These are phyloP conservation scores for Coemansia sp. DNA, from an alignment of 192 early-diverging fungal genomes.

Conservation along the genomic window DNA sequence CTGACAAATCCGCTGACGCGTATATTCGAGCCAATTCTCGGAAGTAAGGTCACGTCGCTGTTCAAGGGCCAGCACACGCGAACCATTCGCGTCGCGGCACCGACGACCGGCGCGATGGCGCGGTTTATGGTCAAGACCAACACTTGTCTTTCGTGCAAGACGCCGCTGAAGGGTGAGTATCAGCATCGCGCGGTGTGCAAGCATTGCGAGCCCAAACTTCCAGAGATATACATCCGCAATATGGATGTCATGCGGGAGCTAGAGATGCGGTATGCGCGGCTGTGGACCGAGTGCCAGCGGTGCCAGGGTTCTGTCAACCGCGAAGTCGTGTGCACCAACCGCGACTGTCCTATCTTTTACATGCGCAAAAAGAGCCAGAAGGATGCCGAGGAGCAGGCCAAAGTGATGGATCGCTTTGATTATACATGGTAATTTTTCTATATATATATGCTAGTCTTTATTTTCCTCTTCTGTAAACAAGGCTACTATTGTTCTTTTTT, in stretches of 20 bases:
- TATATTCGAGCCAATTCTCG: conserved; percentile 96
- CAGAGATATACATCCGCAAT: conserved; percentile 81
- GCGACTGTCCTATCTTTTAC: conserved; percentile 97
- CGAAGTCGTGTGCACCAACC: conserved; percentile 92
- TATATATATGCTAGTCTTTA: neutral
- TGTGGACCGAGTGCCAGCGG: conserved; percentile 98
- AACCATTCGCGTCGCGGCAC: conserved; percentile 84
- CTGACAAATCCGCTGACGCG: conserved; percentile 88
- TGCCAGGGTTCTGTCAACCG: conserved; percentile 94
- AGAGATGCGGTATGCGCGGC: conserved; percentile 76
- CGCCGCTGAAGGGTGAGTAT: conserved; percentile 67
- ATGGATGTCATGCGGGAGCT: conserved; percentile 67
- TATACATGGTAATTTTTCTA: conserved; percentile 56
- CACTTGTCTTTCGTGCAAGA: conserved; percentile 93
- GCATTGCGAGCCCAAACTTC: conserved; percentile 69
- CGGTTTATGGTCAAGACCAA: conserved; percentile 90
- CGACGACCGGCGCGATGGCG: conserved; percentile 84
- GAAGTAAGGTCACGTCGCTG: conserved; percentile 79
- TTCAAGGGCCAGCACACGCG: conserved; percentile 80
- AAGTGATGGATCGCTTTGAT: conserved; percentile 75
- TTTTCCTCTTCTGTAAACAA: neutral
- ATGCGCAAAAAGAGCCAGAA: conserved; percentile 98
- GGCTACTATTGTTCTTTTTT: neutral
- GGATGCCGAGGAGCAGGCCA: conserved; percentile 77
- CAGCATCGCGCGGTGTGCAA: conserved; percentile 77